These are phyloP conservation scores for Lepidopterella palustris DNA, from an alignment of 495 filamentous ascomycete species.

Conservation along the genomic window DNA sequence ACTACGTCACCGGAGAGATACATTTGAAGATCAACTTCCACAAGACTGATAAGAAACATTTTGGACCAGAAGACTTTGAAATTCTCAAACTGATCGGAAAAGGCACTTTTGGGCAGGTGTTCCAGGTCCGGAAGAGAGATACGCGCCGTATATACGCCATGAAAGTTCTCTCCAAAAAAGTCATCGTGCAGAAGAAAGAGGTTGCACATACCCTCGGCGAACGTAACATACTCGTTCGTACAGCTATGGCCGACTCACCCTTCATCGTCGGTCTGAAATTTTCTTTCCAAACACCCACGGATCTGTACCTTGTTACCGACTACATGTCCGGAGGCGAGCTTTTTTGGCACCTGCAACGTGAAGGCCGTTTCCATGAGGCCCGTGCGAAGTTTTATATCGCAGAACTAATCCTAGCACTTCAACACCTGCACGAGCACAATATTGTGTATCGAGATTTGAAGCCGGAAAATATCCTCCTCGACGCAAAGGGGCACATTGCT, in stretches of 20 bases:
- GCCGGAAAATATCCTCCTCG: conserved; percentile 77
- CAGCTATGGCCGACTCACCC: conserved; percentile 88
- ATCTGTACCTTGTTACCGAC: conserved; percentile 97
- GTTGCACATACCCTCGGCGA: conserved; percentile 95
- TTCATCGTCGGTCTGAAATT: conserved; percentile 99
- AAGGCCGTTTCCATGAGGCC: conserved; percentile 89
- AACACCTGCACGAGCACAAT: conserved; percentile 92
- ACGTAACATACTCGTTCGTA: conserved; percentile 92
- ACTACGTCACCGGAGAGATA: conserved; percentile 83
- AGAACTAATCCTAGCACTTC: conserved; percentile 88
- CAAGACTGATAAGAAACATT: conserved; percentile 83
- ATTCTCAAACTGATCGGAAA: conserved; percentile 95
- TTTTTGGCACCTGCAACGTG: conserved; percentile 98
- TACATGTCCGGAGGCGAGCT: conserved; percentile 99
- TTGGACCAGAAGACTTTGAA: conserved; percentile 93
- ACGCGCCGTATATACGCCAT: conserved; percentile 95
- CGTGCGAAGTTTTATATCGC: conserved; percentile 99
- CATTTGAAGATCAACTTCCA: conserved; percentile 80
- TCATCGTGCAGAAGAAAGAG: conserved; percentile 99
- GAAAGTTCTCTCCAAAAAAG: conserved; percentile 98
- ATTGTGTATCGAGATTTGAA: conserved; percentile 95
- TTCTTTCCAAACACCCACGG: conserved; percentile 95
- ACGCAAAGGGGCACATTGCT: conserved; percentile 80
- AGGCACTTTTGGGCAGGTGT: conserved; percentile 98
- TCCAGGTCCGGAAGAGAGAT: conserved; percentile 98